Evolutionary conservation across 768 basidiomycete genomes (phyloP).

Genomic region (Xerocomellus intermedius): DNA sequence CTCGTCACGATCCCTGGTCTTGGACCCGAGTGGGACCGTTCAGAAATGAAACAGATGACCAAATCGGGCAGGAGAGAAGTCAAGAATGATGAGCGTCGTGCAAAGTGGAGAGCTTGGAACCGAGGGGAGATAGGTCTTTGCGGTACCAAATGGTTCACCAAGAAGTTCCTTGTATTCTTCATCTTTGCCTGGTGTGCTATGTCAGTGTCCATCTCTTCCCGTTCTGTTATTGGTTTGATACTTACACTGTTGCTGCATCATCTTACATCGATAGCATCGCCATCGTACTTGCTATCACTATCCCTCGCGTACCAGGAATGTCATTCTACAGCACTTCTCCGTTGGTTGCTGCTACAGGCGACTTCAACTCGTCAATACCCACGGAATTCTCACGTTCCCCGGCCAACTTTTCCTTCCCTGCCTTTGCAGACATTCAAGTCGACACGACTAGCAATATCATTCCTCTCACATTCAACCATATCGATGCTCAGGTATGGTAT

Average conservation of each 20-base stretch:
- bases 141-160: conserved; percentile 71
- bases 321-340: conserved; percentile 58
- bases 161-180: conserved; percentile 66
- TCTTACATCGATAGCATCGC: conserved; percentile 47
- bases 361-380: conserved; percentile 55
- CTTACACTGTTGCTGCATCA: conserved; percentile 1
- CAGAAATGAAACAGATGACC: conserved; percentile 76
- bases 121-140: conserved; percentile 78
- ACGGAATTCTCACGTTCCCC: conserved; percentile 71
- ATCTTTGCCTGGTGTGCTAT: conserved; percentile 58
- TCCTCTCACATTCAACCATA: conserved; percentile 67
- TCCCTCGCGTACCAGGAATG: conserved; percentile 81
- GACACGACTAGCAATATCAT: conserved; percentile 75
- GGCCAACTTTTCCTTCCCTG: conserved; percentile 90
- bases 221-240: background rate
- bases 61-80: conserved; percentile 66
- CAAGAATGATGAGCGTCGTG: conserved; percentile 48
- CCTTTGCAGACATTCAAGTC: conserved; percentile 68
- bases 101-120: conserved; percentile 74
- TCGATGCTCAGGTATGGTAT: conserved; percentile 71
- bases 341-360: conserved; percentile 56
- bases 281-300: conserved; percentile 69
- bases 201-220: conserved; percentile 37
- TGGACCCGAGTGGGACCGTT: conserved; percentile 84
- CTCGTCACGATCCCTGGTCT: conserved; percentile 90